A percentile compares a stretch with the other conserved stretches of the same genome.
Evolutionary conservation across 1,139 yeast genomes (phyloP).

Genomic region (Candida albicans): DNA sequence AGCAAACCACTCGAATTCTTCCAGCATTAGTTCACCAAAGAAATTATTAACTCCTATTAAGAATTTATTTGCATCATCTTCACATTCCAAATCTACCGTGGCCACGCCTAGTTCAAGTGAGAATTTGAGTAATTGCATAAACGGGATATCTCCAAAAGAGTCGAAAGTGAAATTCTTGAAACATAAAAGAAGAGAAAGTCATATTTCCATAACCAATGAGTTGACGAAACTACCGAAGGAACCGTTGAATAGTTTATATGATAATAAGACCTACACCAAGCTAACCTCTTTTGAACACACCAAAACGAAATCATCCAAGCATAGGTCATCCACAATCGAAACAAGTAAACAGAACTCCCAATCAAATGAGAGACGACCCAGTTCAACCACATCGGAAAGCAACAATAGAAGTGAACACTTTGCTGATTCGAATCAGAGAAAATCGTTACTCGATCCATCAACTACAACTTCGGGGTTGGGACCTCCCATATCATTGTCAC

Average conservation of each 20-base stretch:
- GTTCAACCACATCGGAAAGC: background rate
- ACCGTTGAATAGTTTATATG: constrained; percentile 3
- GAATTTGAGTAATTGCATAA: constrained; percentile 4
- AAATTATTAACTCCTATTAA: constrained; percentile 45
- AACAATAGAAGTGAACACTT: no score
- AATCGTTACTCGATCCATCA: constrained; percentile 1
- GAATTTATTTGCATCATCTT: constrained; percentile 35
- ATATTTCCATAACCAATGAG: constrained; percentile 4
- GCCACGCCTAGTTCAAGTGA: constrained; percentile 16
- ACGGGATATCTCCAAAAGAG: constrained; percentile 9
- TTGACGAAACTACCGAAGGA: constrained; percentile 7
- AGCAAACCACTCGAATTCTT: constrained; percentile 9
- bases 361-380: background rate
- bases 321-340: background rate
- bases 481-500: constrained; percentile 15
- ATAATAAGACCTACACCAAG: constrained; percentile 2
- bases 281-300: constrained; percentile 1
- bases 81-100: constrained; percentile 14
- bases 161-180: constrained; percentile 6
- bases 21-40: constrained; percentile 39
- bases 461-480: constrained; percentile 10
- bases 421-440: background rate
- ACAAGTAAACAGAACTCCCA: background rate
- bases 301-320: constrained; percentile 1
- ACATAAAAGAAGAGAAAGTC: constrained; percentile 10